A percentile compares a stretch with the other conserved stretches of the same genome.
Evolutionary conservation across 192 early-diverging fungal genomes (phyloP).

Genomic region (Umbelopsis vinacea): DNA sequence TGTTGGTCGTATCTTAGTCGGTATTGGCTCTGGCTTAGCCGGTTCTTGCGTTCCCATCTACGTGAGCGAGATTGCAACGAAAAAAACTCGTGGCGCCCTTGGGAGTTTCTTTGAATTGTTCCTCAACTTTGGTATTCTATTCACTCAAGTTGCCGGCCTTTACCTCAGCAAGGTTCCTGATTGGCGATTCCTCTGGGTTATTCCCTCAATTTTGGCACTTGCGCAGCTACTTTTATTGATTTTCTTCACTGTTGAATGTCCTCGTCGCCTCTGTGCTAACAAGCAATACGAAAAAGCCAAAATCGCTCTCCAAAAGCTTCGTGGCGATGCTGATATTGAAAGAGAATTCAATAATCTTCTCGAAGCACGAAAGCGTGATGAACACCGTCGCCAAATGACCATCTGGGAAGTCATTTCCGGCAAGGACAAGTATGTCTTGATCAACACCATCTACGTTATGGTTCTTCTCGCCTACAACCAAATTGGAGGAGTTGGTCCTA

Average conservation of each 20-base stretch:
- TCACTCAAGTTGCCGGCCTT: slow-evolving; percentile 67
- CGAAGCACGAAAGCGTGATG: slow-evolving; percentile 43
- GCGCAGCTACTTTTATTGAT: slow-evolving; percentile 63
- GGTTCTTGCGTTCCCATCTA: slow-evolving; percentile 62
- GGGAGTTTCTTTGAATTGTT: slow-evolving; percentile 76
- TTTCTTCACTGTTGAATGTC: slow-evolving; percentile 76
- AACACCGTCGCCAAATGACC: slow-evolving; percentile 4
- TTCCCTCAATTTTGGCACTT: slow-evolving; percentile 58
- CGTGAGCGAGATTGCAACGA: slow-evolving; percentile 77
- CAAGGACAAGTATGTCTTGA: slow-evolving; percentile 36
- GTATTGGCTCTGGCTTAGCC: slow-evolving; percentile 71
- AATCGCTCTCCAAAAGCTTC: slow-evolving; percentile 55
- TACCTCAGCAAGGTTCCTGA: slow-evolving; percentile 57
- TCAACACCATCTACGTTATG: slow-evolving; percentile 69
- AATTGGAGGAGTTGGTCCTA: slow-evolving; percentile 83
- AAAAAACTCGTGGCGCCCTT: slow-evolving; percentile 65
- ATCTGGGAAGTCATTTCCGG: slow-evolving; percentile 23
- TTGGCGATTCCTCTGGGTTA: slow-evolving; percentile 74
- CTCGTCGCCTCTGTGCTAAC: slow-evolving; percentile 58
- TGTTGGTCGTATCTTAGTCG: slow-evolving; percentile 72
- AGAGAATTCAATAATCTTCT: slow-evolving; percentile 67
- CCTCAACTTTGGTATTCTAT: slow-evolving; percentile 74
- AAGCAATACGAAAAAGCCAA: slow-evolving; percentile 50
- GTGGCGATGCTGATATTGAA: slow-evolving; percentile 62
- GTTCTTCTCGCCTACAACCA: slow-evolving; percentile 81